A percentile compares a stretch with the other conserved stretches of the same genome.
These are phyloP conservation scores for Fusarium phyllophilum DNA, from an alignment of 2,329 filamentous ascomycete species.

Conservation along the genomic window DNA sequence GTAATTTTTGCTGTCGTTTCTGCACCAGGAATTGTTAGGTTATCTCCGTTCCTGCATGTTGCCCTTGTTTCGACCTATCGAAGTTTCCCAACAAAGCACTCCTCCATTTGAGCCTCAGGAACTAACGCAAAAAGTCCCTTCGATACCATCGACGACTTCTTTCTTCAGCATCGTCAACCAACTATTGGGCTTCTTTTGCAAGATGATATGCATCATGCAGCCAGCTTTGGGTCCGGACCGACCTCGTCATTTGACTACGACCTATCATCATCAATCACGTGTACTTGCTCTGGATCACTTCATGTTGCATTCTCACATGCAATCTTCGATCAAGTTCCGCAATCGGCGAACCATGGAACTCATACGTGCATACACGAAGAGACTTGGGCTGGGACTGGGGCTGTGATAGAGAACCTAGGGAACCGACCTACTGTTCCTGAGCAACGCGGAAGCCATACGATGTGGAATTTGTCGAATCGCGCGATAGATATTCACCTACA, in stretches of 20 bases:
- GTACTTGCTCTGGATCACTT: neutral
- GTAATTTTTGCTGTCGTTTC: neutral
- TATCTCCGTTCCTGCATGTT: neutral
- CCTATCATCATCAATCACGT: neutral
- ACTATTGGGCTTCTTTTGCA: neutral
- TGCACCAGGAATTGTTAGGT: neutral
- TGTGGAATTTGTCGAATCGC: neutral
- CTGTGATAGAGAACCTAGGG: neutral
- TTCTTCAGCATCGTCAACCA: neutral
- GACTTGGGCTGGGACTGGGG: neutral
- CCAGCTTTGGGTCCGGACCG: conserved; percentile 7
- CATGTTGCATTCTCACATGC: neutral
- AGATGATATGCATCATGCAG: neutral
- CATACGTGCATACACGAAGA: neutral
- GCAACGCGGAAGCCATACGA: neutral
- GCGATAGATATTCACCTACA: neutral
- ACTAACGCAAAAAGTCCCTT: neutral
- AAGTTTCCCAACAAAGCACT: neutral
- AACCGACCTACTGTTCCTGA: neutral
- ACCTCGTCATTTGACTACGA: neutral
- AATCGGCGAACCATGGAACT: neutral
- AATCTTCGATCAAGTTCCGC: neutral
- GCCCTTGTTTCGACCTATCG: neutral
- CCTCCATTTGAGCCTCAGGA: neutral
- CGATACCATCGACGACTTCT: neutral